Percentiles rank a stretch among this genome's conserved stretches.
Evolutionary conservation across 345 rosid species (phyloP).

Genomic region (Erucastrum elatum): DNA sequence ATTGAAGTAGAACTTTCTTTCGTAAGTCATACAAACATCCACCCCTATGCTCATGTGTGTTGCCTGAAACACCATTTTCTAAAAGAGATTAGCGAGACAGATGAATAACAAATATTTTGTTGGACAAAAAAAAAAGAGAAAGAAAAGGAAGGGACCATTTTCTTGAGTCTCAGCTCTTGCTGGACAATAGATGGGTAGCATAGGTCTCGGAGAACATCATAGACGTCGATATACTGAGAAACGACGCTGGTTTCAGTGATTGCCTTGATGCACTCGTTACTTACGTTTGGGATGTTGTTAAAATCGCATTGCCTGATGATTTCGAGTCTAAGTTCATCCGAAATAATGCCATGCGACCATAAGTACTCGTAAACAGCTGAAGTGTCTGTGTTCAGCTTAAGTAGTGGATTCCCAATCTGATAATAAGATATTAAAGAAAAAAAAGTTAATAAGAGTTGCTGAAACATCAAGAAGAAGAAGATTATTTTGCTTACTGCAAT

Average conservation of each 20-base stretch:
- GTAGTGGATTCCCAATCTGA: constrained; percentile 90
- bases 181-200: constrained; percentile 75
- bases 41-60: constrained; percentile 76
- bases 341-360: constrained; percentile 92
- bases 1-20: constrained; percentile 69
- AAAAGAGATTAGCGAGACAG: not conserved
- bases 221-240: constrained; percentile 52
- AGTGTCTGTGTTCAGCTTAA: constrained; percentile 62
- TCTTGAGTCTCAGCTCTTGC: constrained; percentile 72
- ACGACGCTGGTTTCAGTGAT: constrained; percentile 35
- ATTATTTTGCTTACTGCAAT: constrained; percentile 65
- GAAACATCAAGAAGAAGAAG: not conserved
- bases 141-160: constrained; percentile 45
- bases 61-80: constrained; percentile 44
- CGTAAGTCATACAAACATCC: constrained; percentile 77
- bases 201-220: constrained; percentile 75
- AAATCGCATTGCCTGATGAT: constrained; percentile 67
- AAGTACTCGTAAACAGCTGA: constrained; percentile 63
- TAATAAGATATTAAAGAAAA: not conserved
- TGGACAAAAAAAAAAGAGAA: not conserved
- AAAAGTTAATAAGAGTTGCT: not conserved
- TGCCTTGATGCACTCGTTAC: constrained; percentile 52
- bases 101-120: not conserved
- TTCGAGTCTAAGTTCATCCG: constrained; percentile 69
- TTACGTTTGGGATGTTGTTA: constrained; percentile 52